A percentile compares a stretch with the other conserved stretches of the same genome.
These are phyloP conservation scores for Daldinia decipiens DNA, from an alignment of 495 filamentous ascomycete genomes.

Conservation along the genomic window DNA sequence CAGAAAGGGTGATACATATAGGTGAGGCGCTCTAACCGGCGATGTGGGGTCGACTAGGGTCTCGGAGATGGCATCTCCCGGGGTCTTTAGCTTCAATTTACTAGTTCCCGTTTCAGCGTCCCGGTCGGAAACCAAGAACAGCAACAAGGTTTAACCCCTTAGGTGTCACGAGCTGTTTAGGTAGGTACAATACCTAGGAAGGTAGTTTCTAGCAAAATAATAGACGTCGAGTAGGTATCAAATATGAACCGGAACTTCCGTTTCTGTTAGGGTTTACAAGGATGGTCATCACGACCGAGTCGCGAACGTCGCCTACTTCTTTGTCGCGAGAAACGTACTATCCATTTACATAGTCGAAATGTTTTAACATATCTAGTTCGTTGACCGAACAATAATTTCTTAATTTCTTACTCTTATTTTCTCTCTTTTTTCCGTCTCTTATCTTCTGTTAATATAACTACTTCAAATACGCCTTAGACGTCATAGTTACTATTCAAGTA, in stretches of 20 bases:
- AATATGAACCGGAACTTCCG: constrained; percentile 10
- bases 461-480: neutral
- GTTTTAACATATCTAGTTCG: constrained; percentile 29
- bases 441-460: constrained; percentile 9
- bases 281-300: constrained; percentile 24
- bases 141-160: constrained; percentile 34
- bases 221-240: constrained; percentile 8
- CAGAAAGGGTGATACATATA: constrained; percentile 37
- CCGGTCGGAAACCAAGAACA: constrained; percentile 40
- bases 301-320: constrained; percentile 8
- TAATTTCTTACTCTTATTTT: constrained; percentile 2
- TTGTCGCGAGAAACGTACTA: neutral
- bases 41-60: constrained; percentile 18
- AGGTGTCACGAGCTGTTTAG: constrained; percentile 28
- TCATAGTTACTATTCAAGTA: constrained; percentile 9
- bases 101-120: constrained; percentile 40
- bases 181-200: too few relatives aligned
- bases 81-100: constrained; percentile 33
- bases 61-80: constrained; percentile 40
- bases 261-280: constrained; percentile 17
- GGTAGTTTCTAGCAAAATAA: constrained; percentile 9
- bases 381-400: constrained; percentile 29
- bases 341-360: neutral
- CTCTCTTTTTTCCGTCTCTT: constrained; percentile 7
- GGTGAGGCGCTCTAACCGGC: constrained; percentile 22